Percentiles rank a stretch among this genome's conserved stretches.
These are phyloP conservation scores for Botryosphaeria agaves DNA, from an alignment of 2,329 filamentous ascomycete genomes.

Conservation along the genomic window DNA sequence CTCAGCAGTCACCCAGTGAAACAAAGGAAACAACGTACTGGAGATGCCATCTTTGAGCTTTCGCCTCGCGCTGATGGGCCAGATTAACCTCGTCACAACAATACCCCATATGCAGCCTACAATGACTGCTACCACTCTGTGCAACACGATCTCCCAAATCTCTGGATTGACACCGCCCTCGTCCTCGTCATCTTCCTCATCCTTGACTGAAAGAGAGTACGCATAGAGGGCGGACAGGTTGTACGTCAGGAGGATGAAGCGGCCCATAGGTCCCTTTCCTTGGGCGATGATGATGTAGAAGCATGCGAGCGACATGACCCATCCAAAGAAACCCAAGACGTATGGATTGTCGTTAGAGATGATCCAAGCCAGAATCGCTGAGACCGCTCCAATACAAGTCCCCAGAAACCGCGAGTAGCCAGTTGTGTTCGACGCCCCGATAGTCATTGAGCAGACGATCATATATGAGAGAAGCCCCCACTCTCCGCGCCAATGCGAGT, in stretches of 20 bases:
- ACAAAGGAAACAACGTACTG: no score
- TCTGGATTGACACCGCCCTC: slow-evolving; percentile 72
- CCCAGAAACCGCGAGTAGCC: slow-evolving; percentile 74
- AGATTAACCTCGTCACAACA: slow-evolving; percentile 73
- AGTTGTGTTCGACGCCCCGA: slow-evolving; percentile 88
- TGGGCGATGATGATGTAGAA: slow-evolving; percentile 80
- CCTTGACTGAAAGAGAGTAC: slow-evolving; percentile 69
- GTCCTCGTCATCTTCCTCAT: slow-evolving; percentile 65
- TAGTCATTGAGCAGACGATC: slow-evolving; percentile 96
- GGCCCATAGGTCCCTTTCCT: slow-evolving; percentile 74
- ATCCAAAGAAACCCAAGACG: slow-evolving; percentile 64
- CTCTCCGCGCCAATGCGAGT: slow-evolving; percentile 81
- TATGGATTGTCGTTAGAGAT: slow-evolving; percentile 56
- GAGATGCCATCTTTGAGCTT: slow-evolving; percentile 84
- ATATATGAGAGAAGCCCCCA: slow-evolving; percentile 96
- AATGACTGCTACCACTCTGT: slow-evolving; percentile 74
- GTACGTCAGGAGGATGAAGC: slow-evolving; percentile 90
- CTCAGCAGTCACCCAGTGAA: no score
- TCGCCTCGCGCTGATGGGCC: slow-evolving; percentile 77
- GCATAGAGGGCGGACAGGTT: slow-evolving; percentile 90
- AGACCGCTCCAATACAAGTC: slow-evolving; percentile 62
- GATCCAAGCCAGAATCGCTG: slow-evolving; percentile 64
- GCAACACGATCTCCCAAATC: slow-evolving; percentile 74
- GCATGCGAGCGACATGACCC: slow-evolving; percentile 62
- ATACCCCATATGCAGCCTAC: slow-evolving; percentile 85